These are phyloP conservation scores for Mycena crocata DNA, from an alignment of 768 basidiomycete species.

Conservation along the genomic window DNA sequence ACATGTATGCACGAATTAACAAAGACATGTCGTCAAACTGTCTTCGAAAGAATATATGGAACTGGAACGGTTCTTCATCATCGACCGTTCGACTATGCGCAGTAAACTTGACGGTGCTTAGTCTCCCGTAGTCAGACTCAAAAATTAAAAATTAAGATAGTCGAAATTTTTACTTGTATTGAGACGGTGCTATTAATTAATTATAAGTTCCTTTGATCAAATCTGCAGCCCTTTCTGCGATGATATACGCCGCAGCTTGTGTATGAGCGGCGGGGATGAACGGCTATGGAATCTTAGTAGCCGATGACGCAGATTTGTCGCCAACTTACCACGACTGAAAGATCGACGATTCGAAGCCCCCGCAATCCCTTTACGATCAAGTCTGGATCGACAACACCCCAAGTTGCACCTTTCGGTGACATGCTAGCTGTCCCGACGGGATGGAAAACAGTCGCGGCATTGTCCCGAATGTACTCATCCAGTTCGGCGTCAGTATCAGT, in stretches of 20 bases:
- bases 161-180: background rate
- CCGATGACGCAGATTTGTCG: background rate
- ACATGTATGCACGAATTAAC: too few relatives aligned
- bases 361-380: conserved; percentile 48
- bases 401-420: conserved; percentile 38
- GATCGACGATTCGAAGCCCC: conserved; percentile 52
- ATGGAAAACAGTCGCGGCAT: background rate
- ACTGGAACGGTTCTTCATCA: too few relatives aligned
- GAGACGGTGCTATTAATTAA: background rate
- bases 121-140: too few relatives aligned
- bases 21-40: too few relatives aligned
- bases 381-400: conserved; percentile 47
- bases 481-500: conserved; percentile 32
- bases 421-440: conserved; percentile 42
- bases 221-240: conserved; percentile 42
- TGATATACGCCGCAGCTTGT: conserved; percentile 36
- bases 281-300: conserved; percentile 19
- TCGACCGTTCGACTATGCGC: too few relatives aligned
- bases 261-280: conserved; percentile 38
- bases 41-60: too few relatives aligned
- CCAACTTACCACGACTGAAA: conserved; percentile 44
- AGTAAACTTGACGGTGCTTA: too few relatives aligned
- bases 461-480: conserved; percentile 29
- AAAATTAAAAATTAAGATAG: too few relatives aligned
- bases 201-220: conserved; percentile 35